Percentiles rank a stretch among this genome's conserved stretches.
Conservation (phyloP, 2,329 filamentous ascomycete species). For the Pseudohalonectria lignicola region DNA sequence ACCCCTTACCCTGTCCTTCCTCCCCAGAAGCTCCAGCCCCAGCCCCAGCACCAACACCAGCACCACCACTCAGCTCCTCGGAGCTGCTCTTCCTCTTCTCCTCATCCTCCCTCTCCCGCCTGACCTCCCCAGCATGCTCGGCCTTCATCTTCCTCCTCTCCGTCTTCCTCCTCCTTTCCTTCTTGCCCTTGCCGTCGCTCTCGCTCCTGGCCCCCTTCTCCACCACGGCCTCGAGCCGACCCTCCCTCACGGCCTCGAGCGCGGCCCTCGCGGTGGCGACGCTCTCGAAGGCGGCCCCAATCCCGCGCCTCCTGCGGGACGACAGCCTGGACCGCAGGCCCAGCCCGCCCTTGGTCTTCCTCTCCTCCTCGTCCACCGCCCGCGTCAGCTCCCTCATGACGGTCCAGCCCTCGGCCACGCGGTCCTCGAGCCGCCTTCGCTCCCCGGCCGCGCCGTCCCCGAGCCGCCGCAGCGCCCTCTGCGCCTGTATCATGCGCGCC, state of each 20-base stretch:
- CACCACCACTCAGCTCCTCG: no score
- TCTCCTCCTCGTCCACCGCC: slow-evolving; percentile 23
- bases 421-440: slow-evolving; percentile 14
- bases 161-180: slow-evolving; percentile 4
- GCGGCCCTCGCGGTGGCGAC: slow-evolving; percentile 32
- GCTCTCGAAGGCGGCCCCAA: slow-evolving; percentile 36
- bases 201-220: slow-evolving; percentile 12
- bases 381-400: slow-evolving; percentile 27
- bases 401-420: slow-evolving; percentile 27
- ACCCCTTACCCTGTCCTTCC: no score
- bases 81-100: background rate
- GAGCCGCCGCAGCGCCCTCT: slow-evolving; percentile 30
- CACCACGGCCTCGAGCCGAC: slow-evolving; percentile 27
- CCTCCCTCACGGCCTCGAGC: slow-evolving; percentile 31
- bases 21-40: no score
- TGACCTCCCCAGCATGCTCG: background rate
- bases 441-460: slow-evolving; percentile 19
- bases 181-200: slow-evolving; percentile 5
- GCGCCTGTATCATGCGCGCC: slow-evolving; percentile 48
- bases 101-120: slow-evolving; percentile 1
- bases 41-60: no score
- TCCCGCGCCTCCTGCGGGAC: slow-evolving; percentile 23
- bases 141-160: slow-evolving; percentile 8
- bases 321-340: slow-evolving; percentile 17
- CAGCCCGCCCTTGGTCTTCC: slow-evolving; percentile 20